Conservation (phyloP, 139 green algal genomes). For the Chlorella vulgaris region DNA sequence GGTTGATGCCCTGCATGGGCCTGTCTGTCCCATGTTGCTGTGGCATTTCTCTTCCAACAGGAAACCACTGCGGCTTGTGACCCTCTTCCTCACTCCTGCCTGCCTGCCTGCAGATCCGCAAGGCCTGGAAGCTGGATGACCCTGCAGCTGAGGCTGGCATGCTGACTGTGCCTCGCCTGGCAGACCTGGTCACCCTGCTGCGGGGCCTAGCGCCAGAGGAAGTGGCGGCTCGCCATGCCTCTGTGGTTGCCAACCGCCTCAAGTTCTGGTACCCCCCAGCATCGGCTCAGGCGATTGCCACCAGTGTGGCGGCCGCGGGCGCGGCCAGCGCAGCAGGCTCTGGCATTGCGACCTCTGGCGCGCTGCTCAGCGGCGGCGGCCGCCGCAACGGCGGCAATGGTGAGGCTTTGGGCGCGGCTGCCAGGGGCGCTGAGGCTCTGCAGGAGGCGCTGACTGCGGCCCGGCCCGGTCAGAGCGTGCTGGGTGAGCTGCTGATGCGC, state of each 20-base stretch:
- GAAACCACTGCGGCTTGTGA: too few relatives aligned
- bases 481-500: slow-evolving; percentile 31
- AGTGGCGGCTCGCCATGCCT: slow-evolving; percentile 18
- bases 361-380: neutral
- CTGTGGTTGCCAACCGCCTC: slow-evolving; percentile 15
- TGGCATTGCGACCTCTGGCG: neutral
- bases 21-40: neutral
- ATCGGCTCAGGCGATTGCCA: neutral
- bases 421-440: neutral
- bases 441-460: neutral
- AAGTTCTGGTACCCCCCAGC: slow-evolving; percentile 49
- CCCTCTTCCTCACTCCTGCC: neutral
- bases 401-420: neutral
- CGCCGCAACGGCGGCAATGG: neutral
- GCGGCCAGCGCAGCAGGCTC: neutral
- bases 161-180: slow-evolving; percentile 21
- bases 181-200: slow-evolving; percentile 36
- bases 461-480: neutral
- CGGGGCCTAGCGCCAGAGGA: slow-evolving; percentile 12
- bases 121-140: slow-evolving; percentile 47
- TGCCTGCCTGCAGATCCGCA: slow-evolving; percentile 12
- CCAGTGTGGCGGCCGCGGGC: neutral
- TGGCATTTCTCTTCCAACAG: neutral
- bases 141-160: neutral
- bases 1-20: too few relatives aligned